These are phyloP conservation scores for Arthroderma uncinatum DNA, from an alignment of 2,329 filamentous ascomycete species.

Conservation along the genomic window DNA sequence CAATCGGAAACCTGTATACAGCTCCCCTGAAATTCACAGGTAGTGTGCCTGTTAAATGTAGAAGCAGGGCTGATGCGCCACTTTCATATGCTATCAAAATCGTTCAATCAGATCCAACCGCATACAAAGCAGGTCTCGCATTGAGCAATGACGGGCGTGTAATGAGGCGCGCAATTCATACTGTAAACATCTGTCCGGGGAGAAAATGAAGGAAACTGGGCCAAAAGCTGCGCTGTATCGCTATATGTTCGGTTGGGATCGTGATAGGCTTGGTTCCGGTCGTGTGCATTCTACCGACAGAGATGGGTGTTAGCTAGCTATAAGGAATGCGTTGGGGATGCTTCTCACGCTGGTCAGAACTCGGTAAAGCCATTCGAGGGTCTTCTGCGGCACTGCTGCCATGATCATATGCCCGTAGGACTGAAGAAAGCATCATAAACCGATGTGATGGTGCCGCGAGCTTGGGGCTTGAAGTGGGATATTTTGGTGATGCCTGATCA, in stretches of 20 bases:
- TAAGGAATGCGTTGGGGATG: conserved; percentile 6
- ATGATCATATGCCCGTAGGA: conserved; percentile 6
- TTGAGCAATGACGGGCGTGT: neutral
- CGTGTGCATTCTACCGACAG: conserved; percentile 17
- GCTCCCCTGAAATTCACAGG: conserved; percentile 85
- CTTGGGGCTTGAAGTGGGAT: neutral
- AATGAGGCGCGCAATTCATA: conserved; percentile 36
- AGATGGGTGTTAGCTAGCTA: conserved; percentile 7
- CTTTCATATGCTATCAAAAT: conserved; percentile 65
- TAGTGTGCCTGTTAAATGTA: conserved; percentile 76
- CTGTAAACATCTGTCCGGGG: conserved; percentile 93
- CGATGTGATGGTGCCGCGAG: neutral
- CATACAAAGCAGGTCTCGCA: neutral
- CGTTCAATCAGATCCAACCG: neutral
- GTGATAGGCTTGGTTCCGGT: conserved; percentile 64
- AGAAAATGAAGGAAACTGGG: conserved; percentile 65
- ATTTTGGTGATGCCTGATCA: neutral
- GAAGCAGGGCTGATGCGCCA: conserved; percentile 72
- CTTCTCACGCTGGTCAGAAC: conserved; percentile 60
- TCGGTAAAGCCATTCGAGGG: conserved; percentile 91
- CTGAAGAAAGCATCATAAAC: neutral
- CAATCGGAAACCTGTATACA: conserved; percentile 81
- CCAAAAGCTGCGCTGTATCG: conserved; percentile 73
- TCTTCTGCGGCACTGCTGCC: conserved; percentile 70
- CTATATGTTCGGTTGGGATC: conserved; percentile 88